These are phyloP conservation scores for Syzygium malaccense DNA, from an alignment of 441 rosid species.

Conservation along the genomic window DNA sequence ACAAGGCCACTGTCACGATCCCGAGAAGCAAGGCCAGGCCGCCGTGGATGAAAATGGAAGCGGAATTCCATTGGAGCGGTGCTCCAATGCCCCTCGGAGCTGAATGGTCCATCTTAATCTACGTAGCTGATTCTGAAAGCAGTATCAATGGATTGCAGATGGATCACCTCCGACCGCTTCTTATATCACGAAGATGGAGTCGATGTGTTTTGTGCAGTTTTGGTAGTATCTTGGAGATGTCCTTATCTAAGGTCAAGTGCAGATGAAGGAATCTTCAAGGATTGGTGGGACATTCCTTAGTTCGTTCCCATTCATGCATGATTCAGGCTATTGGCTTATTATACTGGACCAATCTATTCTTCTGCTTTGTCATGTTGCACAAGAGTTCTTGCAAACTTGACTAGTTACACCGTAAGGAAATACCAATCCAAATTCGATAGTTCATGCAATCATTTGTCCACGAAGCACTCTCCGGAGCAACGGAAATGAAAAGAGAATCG, in stretches of 20 bases:
- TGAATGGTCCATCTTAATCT: neutral
- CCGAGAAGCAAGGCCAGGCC: neutral
- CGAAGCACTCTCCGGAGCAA: neutral
- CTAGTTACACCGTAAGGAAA: neutral
- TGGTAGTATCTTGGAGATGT: neutral
- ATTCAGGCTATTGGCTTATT: neutral
- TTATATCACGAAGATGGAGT: neutral
- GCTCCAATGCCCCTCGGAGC: neutral
- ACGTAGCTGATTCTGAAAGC: neutral
- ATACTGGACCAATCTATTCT: neutral
- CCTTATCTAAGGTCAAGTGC: neutral
- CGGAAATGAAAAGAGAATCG: neutral
- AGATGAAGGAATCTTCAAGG: neutral
- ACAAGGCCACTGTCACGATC: neutral
- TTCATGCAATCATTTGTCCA: neutral
- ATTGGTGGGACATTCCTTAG: neutral
- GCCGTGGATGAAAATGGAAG: neutral
- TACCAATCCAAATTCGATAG: neutral
- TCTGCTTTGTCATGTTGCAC: neutral
- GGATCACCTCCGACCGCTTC: neutral
- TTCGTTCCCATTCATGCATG: neutral
- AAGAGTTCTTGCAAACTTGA: neutral
- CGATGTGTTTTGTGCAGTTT: neutral
- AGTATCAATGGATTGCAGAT: neutral
- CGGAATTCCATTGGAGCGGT: neutral